Percentiles rank a stretch among this genome's conserved stretches.
Evolutionary conservation across 352 stramenopile genomes (phyloP).

Genomic region (Phytophthora fragariaefolia): DNA sequence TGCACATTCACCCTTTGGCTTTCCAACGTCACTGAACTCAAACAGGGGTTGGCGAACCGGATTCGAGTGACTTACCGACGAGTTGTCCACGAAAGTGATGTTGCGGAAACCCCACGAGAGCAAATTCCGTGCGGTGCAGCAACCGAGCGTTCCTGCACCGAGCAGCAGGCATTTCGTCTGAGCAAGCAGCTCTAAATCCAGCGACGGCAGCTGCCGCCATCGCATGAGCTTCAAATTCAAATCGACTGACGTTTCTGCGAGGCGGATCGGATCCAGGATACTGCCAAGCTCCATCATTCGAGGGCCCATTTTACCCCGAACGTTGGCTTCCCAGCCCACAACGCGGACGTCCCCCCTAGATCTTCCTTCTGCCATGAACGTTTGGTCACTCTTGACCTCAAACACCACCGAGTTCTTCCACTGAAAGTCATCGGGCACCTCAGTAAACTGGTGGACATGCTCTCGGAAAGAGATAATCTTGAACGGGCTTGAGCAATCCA

Average conservation of each 20-base stretch:
- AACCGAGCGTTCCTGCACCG: conserved; percentile 97
- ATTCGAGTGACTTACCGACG: conserved; percentile 97
- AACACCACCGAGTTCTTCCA: conserved; percentile 71
- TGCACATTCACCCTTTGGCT: conserved; percentile 94
- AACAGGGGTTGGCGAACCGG: conserved; percentile 98
- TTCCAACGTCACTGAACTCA: conserved; percentile 94
- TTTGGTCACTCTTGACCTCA: conserved; percentile 46
- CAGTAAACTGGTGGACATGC: conserved; percentile 60
- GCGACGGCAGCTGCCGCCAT: conserved; percentile 95
- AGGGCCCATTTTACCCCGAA: conserved; percentile 72
- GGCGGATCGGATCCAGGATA: conserved; percentile 83
- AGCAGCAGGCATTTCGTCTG: conserved; percentile 95
- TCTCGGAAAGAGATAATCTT: conserved; percentile 79
- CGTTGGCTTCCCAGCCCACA: conserved; percentile 82
- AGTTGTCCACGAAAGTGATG: conserved; percentile 98
- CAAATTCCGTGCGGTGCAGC: conserved; percentile 94
- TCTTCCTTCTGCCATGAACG: conserved; percentile 40
- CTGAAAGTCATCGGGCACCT: conserved; percentile 48
- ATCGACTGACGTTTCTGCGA: conserved; percentile 96
- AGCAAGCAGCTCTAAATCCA: conserved; percentile 93
- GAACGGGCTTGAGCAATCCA: conserved; percentile 41
- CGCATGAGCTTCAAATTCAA: conserved; percentile 99
- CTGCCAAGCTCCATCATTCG: conserved; percentile 77
- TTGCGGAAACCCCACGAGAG: conserved; percentile 97
- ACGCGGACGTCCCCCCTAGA: conserved; percentile 45